Conservation (phyloP, 208 protist species). For the Strigomonas culicis region DNA sequence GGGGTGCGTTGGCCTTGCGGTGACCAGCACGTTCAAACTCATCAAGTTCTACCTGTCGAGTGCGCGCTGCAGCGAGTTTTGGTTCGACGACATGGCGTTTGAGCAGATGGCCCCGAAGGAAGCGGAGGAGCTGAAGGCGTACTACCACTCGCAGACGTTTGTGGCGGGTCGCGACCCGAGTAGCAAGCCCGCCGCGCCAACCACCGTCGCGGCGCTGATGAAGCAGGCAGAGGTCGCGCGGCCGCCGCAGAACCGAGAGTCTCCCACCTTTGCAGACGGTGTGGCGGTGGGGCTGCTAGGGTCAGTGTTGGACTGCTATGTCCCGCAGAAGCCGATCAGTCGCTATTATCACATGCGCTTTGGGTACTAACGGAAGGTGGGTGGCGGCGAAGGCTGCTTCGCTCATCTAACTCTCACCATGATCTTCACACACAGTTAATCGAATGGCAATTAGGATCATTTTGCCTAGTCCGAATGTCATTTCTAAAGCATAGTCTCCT, state of each 20-base stretch:
- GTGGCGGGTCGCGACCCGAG: neutral
- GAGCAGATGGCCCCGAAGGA: slow-evolving; percentile 23
- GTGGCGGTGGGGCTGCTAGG: slow-evolving; percentile 76
- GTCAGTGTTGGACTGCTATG: slow-evolving; percentile 81
- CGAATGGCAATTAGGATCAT: too few species aligned
- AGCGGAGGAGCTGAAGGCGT: neutral
- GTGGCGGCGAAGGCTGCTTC: too few species aligned
- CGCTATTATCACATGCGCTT: slow-evolving; percentile 70
- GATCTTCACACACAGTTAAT: too few species aligned
- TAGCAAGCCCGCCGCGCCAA: neutral
- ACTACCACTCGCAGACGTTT: slow-evolving; percentile 8
- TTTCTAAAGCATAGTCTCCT: too few species aligned
- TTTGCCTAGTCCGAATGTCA: too few species aligned
- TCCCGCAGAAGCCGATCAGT: slow-evolving; percentile 63
- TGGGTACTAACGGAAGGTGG: slow-evolving; percentile 22
- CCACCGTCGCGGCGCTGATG: slow-evolving; percentile 4
- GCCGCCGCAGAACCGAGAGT: neutral
- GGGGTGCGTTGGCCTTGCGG: slow-evolving; percentile 52
- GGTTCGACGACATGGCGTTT: slow-evolving; percentile 68
- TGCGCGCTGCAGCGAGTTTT: slow-evolving; percentile 70
- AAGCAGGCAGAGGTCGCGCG: neutral
- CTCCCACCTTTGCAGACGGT: slow-evolving; percentile 77
- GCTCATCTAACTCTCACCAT: too few species aligned
- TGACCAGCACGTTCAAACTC: slow-evolving; percentile 59
- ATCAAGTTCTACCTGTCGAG: slow-evolving; percentile 67